A percentile compares a stretch with the other conserved stretches of the same genome.
Conservation (phyloP, 805 yeast species). For the Schwanniomyces yamadae region DNA sequence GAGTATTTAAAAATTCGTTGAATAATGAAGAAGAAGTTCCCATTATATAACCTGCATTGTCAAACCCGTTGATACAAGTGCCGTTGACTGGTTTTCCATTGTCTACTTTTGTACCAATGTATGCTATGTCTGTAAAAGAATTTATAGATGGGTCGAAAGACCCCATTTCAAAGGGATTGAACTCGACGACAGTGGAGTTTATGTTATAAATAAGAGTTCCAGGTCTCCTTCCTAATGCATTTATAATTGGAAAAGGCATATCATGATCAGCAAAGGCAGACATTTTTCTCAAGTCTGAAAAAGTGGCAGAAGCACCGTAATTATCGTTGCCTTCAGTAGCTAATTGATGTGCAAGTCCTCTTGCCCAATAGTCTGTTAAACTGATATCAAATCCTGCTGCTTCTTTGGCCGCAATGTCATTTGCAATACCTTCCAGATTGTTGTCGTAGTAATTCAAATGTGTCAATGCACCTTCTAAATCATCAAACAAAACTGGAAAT, state of each 20-base stretch:
- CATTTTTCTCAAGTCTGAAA: constrained; percentile 33
- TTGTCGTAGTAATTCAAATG: constrained; percentile 30
- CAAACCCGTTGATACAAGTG: constrained; percentile 34
- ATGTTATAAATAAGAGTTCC: constrained; percentile 26
- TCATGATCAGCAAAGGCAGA: constrained; percentile 30
- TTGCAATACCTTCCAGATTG: constrained; percentile 44
- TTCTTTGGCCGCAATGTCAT: constrained; percentile 46
- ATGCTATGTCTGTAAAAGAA: constrained; percentile 36
- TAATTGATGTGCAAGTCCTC: constrained; percentile 70
- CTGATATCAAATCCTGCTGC: constrained; percentile 67
- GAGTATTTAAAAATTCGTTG: constrained; percentile 33
- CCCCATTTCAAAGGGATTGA: constrained; percentile 44
- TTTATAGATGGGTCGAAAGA: constrained; percentile 40
- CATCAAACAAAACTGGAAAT: constrained; percentile 19
- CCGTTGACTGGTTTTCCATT: constrained; percentile 29
- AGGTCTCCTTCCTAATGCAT: constrained; percentile 37
- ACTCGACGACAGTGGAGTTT: constrained; percentile 40
- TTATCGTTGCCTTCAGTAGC: constrained; percentile 28
- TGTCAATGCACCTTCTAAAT: constrained; percentile 24
- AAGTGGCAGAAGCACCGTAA: constrained; percentile 24
- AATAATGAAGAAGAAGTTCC: constrained; percentile 43
- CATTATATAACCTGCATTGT: constrained; percentile 38
- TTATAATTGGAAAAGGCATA: constrained; percentile 42
- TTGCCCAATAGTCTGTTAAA: constrained; percentile 78
- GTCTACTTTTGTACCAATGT: constrained; percentile 33